Evolutionary conservation across 2,329 filamentous ascomycete genomes (phyloP), one percentile per base, ranked within the genome.

Genomic region (Paecilomyces variotii): DNA sequence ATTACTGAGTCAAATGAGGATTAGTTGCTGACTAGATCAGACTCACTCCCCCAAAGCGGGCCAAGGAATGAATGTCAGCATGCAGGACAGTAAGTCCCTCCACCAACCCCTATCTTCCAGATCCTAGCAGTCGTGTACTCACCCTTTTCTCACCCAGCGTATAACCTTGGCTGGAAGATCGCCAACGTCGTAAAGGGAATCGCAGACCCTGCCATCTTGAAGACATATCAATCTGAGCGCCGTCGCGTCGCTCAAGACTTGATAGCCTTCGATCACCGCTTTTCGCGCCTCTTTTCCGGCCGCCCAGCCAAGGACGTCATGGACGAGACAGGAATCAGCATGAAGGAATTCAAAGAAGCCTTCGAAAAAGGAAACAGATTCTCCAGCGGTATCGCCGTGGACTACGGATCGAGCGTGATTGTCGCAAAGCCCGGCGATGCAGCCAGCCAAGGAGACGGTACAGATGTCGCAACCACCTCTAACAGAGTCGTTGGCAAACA

Each of bases 1-100:
- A 7, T 24, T 86, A 88, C 66, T 87, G 87, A 11, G 89, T 89
- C 86, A 90, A 90, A 82, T 88, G 1, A 83, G 9, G 24, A 52
- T 28, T 19, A 4, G 7, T 50, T 52, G 25, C 50, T 52, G 25
- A 52, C 50, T 25, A 26, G 11, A 52, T 10, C 25, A 52, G 50
- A 58, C 51, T 11, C 57, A 58, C 39, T 58, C 57, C 30, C 57
- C 57, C 7, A 28, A 49, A n/a, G 57, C 49, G 11, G 57, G 57
- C 25, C 57, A 54, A 27, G 57, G 57, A 9, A 58, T 58, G 57
- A 58, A 58, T 5, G 45, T 52, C 25, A 55, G 79, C 30, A 87
- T 90, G 83, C 86, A 88, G 64, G 87, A 90, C 68, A 72, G 69
- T 67, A 62, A 57, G 63, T 54, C 27, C n/a, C 4, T 24, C 9